phyloP scores from a whole-genome alignment of 2,329 filamentous ascomycete genomes.

The Neospermospora avenae region DNA sequence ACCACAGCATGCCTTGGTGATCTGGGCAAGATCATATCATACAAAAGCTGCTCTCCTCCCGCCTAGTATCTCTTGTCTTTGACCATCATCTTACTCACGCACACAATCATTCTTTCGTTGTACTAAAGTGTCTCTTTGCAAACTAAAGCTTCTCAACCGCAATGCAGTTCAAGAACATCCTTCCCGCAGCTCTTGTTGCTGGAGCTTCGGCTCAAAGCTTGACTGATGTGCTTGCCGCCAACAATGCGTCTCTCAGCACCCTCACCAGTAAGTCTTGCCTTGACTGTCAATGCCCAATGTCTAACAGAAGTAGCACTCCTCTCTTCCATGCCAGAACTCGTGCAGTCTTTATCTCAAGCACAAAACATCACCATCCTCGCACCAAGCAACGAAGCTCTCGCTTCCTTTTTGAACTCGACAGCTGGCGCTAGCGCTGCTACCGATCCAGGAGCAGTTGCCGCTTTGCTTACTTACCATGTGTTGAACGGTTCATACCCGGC shows the following conservation, averaged over 20 bases:
- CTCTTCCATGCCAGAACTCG: conserved; percentile 36
- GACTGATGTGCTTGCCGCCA: conserved; percentile 14
- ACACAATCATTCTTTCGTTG: neutral
- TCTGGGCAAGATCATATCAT: neutral
- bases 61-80: neutral
- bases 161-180: conserved; percentile 23
- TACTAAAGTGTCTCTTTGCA: neutral
- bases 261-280: conserved; percentile 13
- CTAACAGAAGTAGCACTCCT: conserved; percentile 36
- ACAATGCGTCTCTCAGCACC: conserved; percentile 18
- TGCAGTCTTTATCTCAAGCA: conserved; percentile 38
- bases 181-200: conserved; percentile 18
- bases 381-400: conserved; percentile 33
- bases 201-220: conserved; percentile 19
- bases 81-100: neutral
- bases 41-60: neutral
- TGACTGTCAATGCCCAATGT: neutral
- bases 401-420: conserved; percentile 31
- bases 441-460: conserved; percentile 36
- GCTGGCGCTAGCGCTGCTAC: conserved; percentile 21
- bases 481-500: conserved; percentile 29
- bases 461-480: conserved; percentile 33
- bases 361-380: conserved; percentile 51
- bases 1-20: neutral
- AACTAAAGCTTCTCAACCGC: neutral